Percentiles rank a stretch among this genome's conserved stretches.
phyloP scores from a whole-genome alignment of 495 filamentous ascomycete genomes.

The Penicillium maclennaniae region DNA sequence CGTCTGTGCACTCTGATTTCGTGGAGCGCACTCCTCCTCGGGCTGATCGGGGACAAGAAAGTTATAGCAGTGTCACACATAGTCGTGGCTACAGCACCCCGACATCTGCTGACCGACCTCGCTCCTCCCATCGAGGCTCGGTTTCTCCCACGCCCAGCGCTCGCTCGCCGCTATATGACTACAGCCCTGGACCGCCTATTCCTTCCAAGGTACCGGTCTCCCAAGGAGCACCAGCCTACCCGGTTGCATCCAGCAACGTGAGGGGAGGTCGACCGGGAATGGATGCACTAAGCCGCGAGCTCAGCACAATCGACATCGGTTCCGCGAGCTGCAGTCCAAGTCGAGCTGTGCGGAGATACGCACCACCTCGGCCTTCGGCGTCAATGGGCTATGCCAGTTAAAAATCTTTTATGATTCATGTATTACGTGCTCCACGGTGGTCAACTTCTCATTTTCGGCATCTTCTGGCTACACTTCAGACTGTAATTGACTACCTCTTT shows the following conservation, averaged over 20 bases:
- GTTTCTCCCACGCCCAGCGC: constrained; percentile 31
- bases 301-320: constrained; percentile 81
- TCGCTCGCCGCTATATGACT: constrained; percentile 34
- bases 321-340: constrained; percentile 32
- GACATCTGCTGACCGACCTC: constrained; percentile 21
- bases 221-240: constrained; percentile 28
- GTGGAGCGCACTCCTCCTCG: constrained; percentile 24
- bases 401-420: constrained; percentile 6
- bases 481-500: constrained; percentile 13
- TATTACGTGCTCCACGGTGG: constrained; percentile 10
- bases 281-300: constrained; percentile 71
- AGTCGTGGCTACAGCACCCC: constrained; percentile 22
- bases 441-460: constrained; percentile 1
- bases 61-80: constrained; percentile 23
- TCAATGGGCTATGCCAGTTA: constrained; percentile 35
- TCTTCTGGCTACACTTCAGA: constrained; percentile 10
- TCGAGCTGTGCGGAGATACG: constrained; percentile 27
- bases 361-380: constrained; percentile 19
- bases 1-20: constrained; percentile 13
- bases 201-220: constrained; percentile 71
- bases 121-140: constrained; percentile 28
- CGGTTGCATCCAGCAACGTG: constrained; percentile 26
- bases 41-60: constrained; percentile 18
- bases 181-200: constrained; percentile 55
- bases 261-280: constrained; percentile 37